Evolutionary conservation across 169 alveolate genomes (phyloP), one percentile per base, ranked within the genome.

Genomic region (Theileria parva): DNA sequence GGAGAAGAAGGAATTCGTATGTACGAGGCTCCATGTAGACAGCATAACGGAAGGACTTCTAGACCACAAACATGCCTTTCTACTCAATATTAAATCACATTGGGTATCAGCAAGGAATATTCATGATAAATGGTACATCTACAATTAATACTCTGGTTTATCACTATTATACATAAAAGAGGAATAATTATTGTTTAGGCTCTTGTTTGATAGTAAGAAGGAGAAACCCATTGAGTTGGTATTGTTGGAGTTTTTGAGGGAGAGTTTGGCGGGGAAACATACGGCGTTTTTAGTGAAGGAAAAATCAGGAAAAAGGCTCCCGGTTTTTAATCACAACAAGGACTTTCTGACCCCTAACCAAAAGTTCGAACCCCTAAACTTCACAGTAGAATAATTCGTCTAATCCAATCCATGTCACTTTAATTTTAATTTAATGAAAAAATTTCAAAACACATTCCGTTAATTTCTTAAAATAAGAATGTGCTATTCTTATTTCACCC

Each of bases 401-500:
- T 50, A 65, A 72, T 74, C 66, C 66, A 44, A 74, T 74, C 50
- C 75, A 48, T 8, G 64, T 27, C 74, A 80, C 74, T 27, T 74
- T 53, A 7, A 61, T 63, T 2, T 71, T 59, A 53, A 71, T 74
- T 15, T 39, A 60, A 60, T 80, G 79, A 17, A 74, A 74, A 3
- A 81, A 59, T 63, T 74, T 67, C 30, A 79, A 73, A 68, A 81
- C 77, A 59, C 74, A 81, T 68, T 83, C 75, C 30, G 72, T 51
- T 44, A 77, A 83, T 32, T 53, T 74, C 61, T 64, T 74, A 63
- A 59, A 25, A 73, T 75, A 34, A 70, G 69, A 25, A 75, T n/a
- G 23, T 25, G 23, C 23, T 15, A n/a, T 27, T n/a, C 25, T 23
- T 3, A 34, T 3, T 8, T n/a, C 51, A 83, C 74, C 69, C 76